Conservation (phyloP, 257 asterid species). For the Pogostemon cablin region DNA sequence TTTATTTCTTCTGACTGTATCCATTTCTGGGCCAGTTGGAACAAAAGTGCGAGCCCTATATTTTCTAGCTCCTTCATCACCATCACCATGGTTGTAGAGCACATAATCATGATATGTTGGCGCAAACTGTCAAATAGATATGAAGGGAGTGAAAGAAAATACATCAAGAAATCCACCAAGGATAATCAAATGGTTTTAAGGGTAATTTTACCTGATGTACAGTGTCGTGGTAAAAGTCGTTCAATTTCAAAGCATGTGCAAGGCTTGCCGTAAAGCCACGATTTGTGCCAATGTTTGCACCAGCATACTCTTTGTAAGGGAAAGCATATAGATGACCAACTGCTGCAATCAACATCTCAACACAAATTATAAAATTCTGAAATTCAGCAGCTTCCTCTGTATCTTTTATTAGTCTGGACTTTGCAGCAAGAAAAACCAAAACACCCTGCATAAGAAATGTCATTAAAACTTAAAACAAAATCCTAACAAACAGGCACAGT, state of each 20-base stretch:
- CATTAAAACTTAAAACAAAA: slow-evolving; percentile 20
- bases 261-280: slow-evolving; percentile 79
- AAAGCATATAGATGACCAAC: slow-evolving; percentile 89
- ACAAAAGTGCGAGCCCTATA: slow-evolving; percentile 94
- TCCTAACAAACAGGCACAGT: slow-evolving; percentile 6
- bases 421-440: slow-evolving; percentile 94
- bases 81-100: slow-evolving; percentile 87
- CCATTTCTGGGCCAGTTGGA: slow-evolving; percentile 97
- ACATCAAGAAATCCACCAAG: not conserved
- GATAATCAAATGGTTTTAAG: not conserved
- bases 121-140: slow-evolving; percentile 68
- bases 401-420: slow-evolving; percentile 66
- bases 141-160: slow-evolving; percentile 26
- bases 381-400: slow-evolving; percentile 92
- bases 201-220: slow-evolving; percentile 80
- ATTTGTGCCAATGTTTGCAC: slow-evolving; percentile 80
- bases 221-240: slow-evolving; percentile 91
- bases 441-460: slow-evolving; percentile 65
- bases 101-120: slow-evolving; percentile 98
- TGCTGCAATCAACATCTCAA: slow-evolving; percentile 98
- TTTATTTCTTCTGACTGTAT: slow-evolving; percentile 78
- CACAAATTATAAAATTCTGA: slow-evolving; percentile 83
- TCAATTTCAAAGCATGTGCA: slow-evolving; percentile 84
- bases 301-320: slow-evolving; percentile 96
- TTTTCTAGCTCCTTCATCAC: slow-evolving; percentile 85